Conservation (phyloP, 176 grass and related monocot genomes). For the Cymbopogon citratus region DNA sequence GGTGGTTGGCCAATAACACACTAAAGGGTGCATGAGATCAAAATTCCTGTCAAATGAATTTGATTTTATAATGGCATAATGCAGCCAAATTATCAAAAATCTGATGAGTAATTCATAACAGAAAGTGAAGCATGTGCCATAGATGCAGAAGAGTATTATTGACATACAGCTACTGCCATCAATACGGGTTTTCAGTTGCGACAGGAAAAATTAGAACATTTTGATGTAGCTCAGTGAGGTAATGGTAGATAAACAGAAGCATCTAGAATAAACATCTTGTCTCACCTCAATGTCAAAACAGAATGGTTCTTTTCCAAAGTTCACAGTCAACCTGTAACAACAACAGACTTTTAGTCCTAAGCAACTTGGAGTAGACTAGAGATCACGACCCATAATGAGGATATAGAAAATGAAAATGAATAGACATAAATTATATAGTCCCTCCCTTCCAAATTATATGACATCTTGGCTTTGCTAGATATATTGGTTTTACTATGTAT, state of each 20-base stretch:
- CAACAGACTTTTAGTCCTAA: neutral
- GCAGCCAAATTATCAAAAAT: slow-evolving; percentile 6
- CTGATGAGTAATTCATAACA: slow-evolving; percentile 9
- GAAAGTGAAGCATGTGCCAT: neutral
- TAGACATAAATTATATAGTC: neutral
- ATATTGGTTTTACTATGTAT: neutral
- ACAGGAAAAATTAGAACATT: neutral
- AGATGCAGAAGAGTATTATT: neutral
- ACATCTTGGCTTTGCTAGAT: neutral
- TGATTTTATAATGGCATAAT: slow-evolving; percentile 2
- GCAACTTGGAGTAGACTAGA: neutral
- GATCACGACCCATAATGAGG: neutral
- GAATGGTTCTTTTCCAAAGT: slow-evolving; percentile 83
- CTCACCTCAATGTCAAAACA: slow-evolving; percentile 86
- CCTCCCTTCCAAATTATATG: neutral
- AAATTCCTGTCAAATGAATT: neutral
- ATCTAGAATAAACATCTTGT: slow-evolving; percentile 1
- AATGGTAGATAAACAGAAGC: neutral
- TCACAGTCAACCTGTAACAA: slow-evolving; percentile 63
- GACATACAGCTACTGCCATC: neutral
- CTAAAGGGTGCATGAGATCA: neutral
- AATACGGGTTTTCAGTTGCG: neutral
- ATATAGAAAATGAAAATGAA: slow-evolving; percentile 21
- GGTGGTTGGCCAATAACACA: neutral
- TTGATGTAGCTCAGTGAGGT: neutral